Base-by-base conservation (phyloP, 139 green algal species). In the Chlorella sp. region DNA sequence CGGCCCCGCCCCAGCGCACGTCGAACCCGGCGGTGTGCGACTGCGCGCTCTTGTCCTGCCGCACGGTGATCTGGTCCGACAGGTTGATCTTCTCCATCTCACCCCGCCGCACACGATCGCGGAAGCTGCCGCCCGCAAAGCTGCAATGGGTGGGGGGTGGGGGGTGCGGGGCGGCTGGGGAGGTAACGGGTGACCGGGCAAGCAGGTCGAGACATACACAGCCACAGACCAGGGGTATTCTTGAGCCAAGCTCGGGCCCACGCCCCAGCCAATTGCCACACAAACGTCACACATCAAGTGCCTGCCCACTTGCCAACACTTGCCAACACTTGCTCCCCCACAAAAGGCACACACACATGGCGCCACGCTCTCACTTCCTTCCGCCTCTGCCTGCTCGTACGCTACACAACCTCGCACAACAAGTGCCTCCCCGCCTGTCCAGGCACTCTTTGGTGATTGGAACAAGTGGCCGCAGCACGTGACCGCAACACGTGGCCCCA, bases 1-100 rank as follows among this genome's bases (percentile, higher is more conserved):
- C 40, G 26, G 40, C 40, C 24, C 3, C 36, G 42, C 79, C 57
- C 60, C 22, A 71, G 12, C 91, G 0, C 83, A 95, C 94, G 90
- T 97, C 96, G 87, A 98, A 97, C 30, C 94, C 94, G 22, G 96
- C 91, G 11, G 94, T 96, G 89, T 98, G 96, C 69, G 92, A 96
- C 78, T 94, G 89, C 19, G 89, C 77, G 9, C 89, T 85, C 18
- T 91, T 48, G 19, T 86, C 79, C 48, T 96, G 96, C 37, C 89
- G 87, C n/a, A 96, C 85, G 2, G 91, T 89, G 79, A 98, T 94
- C 88, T 96, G 94, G n/a, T 98, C 96, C 5, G 91, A 92, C 34
- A 98, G 83, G 37, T 89, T 94, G 30, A 78, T 60, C 9, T 86
- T 76, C 53, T 93, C 89, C 68, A 78, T 75, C 34, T 91, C 89